Conservation (phyloP, 2,329 filamentous ascomycete species). For the Ramichloridium luteum region DNA sequence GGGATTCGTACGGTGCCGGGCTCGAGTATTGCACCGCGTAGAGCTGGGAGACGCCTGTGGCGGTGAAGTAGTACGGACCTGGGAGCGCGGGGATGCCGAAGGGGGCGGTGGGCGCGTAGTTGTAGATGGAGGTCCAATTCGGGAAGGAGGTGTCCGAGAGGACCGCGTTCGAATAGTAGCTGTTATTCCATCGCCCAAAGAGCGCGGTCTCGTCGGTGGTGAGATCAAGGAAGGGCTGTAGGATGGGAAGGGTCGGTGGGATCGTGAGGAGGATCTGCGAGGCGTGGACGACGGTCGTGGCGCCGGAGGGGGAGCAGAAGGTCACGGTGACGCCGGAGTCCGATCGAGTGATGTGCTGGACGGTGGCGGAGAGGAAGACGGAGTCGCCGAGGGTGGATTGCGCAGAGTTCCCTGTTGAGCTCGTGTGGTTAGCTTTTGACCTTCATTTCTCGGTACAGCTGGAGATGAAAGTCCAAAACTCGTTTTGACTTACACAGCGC, state of each 20-base stretch:
- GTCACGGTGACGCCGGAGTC: conserved; percentile 17
- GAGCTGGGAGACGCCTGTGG: conserved; percentile 5
- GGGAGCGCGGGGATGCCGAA: conserved; percentile 13
- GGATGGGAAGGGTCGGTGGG: conserved; percentile 28
- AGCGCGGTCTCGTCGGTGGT: conserved; percentile 22
- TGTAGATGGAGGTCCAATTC: conserved; percentile 10
- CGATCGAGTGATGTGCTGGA: conserved; percentile 14
- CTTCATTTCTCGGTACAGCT: neutral
- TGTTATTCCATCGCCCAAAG: conserved; percentile 29
- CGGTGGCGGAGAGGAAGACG: conserved; percentile 19
- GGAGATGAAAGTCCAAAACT: neutral
- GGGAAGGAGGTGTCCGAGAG: conserved; percentile 13
- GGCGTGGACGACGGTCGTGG: conserved; percentile 26
- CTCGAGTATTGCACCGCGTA: conserved; percentile 9
- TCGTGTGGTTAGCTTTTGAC: neutral
- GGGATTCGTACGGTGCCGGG: no score
- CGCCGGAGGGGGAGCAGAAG: conserved; percentile 22
- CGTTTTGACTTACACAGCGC: conserved; percentile 7
- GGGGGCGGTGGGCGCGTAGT: conserved; percentile 8
- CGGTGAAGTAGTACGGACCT: conserved; percentile 6
- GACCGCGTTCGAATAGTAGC: conserved; percentile 15
- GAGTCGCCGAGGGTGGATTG: conserved; percentile 15
- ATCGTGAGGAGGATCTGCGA: conserved; percentile 33
- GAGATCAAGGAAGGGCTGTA: conserved; percentile 28
- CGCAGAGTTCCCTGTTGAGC: conserved; percentile 15